These are phyloP conservation scores for Edaphochlamys debaryana DNA, from an alignment of 139 green algal genomes.

Conservation along the genomic window DNA sequence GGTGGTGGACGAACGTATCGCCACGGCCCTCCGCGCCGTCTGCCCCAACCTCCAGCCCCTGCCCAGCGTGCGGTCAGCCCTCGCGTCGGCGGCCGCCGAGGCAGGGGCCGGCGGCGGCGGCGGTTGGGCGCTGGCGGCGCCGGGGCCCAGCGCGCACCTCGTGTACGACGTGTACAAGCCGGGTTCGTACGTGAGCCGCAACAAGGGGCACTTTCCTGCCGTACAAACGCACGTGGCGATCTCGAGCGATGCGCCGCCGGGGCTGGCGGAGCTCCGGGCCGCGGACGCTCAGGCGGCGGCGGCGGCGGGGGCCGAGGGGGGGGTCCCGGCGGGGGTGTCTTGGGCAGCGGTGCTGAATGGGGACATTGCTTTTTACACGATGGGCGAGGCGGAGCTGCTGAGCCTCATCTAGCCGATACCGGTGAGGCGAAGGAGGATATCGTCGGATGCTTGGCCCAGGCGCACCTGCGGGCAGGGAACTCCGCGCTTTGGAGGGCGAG, in stretches of 20 bases:
- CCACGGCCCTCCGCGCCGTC: not conserved
- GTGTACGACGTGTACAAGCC: constrained; percentile 57
- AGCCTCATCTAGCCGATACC: constrained; percentile 15
- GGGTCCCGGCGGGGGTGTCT: not conserved
- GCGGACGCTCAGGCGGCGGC: constrained; percentile 29
- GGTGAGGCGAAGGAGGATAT: too few species aligned
- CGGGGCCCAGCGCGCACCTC: not conserved
- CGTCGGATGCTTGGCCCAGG: too few species aligned
- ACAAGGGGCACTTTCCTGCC: constrained; percentile 25
- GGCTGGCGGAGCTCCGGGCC: constrained; percentile 20
- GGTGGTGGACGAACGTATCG: not conserved
- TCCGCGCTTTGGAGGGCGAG: too few species aligned
- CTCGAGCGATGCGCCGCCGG: constrained; percentile 5
- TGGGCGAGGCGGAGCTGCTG: constrained; percentile 27
- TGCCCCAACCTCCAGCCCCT: constrained; percentile 23
- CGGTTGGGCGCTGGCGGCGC: not conserved
- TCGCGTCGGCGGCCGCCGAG: too few species aligned
- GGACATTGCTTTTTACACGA: constrained; percentile 31
- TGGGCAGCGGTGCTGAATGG: constrained; percentile 44
- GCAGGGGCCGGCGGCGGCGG: too few species aligned
- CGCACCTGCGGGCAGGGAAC: too few species aligned
- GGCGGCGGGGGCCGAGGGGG: constrained; percentile 5
- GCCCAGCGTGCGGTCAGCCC: not conserved
- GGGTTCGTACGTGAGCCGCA: constrained; percentile 15
- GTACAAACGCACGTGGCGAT: constrained; percentile 42